Conservation (phyloP, 768 basidiomycete species). For the Xerocomellus dryophilus region DNA sequence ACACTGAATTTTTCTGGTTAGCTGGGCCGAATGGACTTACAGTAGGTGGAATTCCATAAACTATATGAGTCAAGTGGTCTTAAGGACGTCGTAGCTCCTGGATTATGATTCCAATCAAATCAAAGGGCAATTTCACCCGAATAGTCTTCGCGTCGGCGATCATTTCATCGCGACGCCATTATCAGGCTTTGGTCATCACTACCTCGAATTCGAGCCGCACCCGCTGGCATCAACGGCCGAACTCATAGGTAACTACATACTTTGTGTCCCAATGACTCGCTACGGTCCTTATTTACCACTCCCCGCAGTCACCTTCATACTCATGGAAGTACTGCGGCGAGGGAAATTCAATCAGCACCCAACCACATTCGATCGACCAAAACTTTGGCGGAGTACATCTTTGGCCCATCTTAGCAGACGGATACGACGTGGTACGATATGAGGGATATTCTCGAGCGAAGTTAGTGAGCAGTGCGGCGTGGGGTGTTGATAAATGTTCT, state of each 20-base stretch:
- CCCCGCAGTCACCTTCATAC: conserved; percentile 52
- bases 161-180: conserved; percentile 49
- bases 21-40: conserved; percentile 52
- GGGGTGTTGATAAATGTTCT: background rate
- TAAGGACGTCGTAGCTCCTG: conserved; percentile 38
- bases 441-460: background rate
- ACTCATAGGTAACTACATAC: conserved; percentile 46
- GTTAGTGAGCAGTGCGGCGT: background rate
- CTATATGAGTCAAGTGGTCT: conserved; percentile 1
- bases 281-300: conserved; percentile 10
- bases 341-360: conserved; percentile 52
- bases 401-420: conserved; percentile 30
- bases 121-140: conserved; percentile 51
- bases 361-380: conserved; percentile 47
- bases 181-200: conserved; percentile 52
- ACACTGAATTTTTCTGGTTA: conserved; percentile 58
- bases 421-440: conserved; percentile 34
- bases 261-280: background rate
- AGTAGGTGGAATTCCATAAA: conserved; percentile 34
- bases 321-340: conserved; percentile 63
- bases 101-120: conserved; percentile 50
- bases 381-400: conserved; percentile 39
- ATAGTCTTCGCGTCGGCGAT: conserved; percentile 44
- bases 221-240: conserved; percentile 48
- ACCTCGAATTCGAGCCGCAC: conserved; percentile 54